Evolutionary conservation across 139 green algal species (phyloP).

Genomic region (Pycnococcus provasolii): DNA sequence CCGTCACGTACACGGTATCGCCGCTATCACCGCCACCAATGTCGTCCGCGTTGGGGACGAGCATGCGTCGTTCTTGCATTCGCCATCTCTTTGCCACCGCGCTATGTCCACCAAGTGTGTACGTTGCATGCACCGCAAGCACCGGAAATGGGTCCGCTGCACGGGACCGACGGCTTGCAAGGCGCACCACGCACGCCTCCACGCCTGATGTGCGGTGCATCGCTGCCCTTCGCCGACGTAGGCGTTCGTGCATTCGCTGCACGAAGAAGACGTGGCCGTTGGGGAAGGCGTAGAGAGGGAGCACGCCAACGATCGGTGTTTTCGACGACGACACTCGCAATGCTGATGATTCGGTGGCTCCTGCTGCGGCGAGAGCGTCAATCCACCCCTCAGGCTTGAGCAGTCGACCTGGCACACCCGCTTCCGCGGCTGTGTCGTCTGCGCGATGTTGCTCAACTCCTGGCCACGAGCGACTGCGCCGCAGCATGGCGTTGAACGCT

Average conservation of each 20-base stretch:
- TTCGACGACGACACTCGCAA: background rate
- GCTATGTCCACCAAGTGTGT: slow-evolving; percentile 8
- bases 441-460: background rate
- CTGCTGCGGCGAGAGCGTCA: background rate
- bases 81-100: slow-evolving; percentile 1
- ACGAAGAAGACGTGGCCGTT: slow-evolving; percentile 82
- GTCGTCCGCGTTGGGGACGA: no score
- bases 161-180: background rate
- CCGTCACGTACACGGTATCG: no score
- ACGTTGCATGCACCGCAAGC: slow-evolving; percentile 15
- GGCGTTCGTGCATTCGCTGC: slow-evolving; percentile 36
- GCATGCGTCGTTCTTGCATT: slow-evolving; percentile 3
- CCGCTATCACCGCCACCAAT: background rate
- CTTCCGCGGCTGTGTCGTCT: no score
- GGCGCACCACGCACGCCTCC: background rate
- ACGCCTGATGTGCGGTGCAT: slow-evolving; percentile 16
- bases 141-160: background rate
- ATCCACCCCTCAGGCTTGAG: no score
- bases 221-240: background rate
- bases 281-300: slow-evolving; percentile 65
- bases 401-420: no score
- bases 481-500: slow-evolving; percentile 11
- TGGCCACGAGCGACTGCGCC: background rate
- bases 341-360: background rate
- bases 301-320: slow-evolving; percentile 59